A percentile compares a stretch with the other conserved stretches of the same genome.
phyloP scores from a whole-genome alignment of 352 stramenopile genomes.

The Globisporangium spiculum region DNA sequence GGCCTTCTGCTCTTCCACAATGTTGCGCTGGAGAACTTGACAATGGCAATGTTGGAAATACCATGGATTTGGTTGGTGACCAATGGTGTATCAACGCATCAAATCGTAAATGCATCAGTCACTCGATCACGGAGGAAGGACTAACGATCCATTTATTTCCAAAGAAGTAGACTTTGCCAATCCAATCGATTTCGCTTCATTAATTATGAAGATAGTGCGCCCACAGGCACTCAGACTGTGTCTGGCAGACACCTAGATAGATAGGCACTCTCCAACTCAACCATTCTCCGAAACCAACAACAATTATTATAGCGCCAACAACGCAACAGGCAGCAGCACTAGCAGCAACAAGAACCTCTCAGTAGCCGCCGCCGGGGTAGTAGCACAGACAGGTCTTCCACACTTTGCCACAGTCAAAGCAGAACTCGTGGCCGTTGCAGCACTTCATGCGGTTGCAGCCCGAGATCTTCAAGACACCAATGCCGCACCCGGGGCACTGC shows the following conservation, averaged over 20 bases:
- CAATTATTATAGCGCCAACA: not conserved
- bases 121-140: too few species aligned
- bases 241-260: not conserved
- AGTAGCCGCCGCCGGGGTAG: not conserved
- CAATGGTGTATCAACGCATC: not conserved
- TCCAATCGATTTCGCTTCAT: too few species aligned
- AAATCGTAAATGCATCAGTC: too few species aligned
- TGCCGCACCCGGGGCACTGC: slow-evolving; percentile 69
- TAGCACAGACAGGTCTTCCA: slow-evolving; percentile 23
- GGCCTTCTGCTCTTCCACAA: not conserved
- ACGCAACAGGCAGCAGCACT: not conserved
- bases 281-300: not conserved
- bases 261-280: not conserved
- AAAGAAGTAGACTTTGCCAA: too few species aligned
- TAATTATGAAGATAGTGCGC: too few species aligned
- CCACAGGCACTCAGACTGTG: not conserved
- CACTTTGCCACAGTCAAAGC: slow-evolving; percentile 37
- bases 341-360: not conserved
- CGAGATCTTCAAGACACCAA: slow-evolving; percentile 46
- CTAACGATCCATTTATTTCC: too few species aligned
- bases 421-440: slow-evolving; percentile 61
- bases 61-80: not conserved
- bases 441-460: slow-evolving; percentile 68
- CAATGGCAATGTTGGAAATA: not conserved
- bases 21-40: not conserved